A percentile compares a stretch with the other conserved stretches of the same genome.
Conservation (phyloP, 2,329 filamentous ascomycete genomes). For the Diaporthe humulicola region DNA sequence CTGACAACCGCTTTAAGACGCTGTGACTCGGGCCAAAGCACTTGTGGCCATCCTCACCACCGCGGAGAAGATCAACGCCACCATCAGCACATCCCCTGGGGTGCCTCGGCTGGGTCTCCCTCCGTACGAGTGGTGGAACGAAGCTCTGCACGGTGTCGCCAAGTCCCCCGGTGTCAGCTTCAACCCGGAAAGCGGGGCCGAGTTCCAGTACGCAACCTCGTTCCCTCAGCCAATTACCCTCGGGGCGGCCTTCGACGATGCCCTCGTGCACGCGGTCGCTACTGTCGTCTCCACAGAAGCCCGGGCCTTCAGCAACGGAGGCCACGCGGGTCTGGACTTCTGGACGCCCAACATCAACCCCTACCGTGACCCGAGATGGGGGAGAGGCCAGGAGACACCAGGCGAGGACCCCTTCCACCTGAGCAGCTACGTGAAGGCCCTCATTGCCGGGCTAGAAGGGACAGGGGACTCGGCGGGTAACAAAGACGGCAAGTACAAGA, state of each 20-base stretch:
- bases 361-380: slow-evolving; percentile 74
- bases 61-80: slow-evolving; percentile 39
- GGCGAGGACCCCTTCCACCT: slow-evolving; percentile 44
- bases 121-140: slow-evolving; percentile 72
- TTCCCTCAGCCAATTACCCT: slow-evolving; percentile 76
- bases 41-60: slow-evolving; percentile 35
- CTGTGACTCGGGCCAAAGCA: slow-evolving; percentile 32
- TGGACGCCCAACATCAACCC: slow-evolving; percentile 79
- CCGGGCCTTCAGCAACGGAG: slow-evolving; percentile 74
- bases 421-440: slow-evolving; percentile 44
- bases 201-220: slow-evolving; percentile 72
- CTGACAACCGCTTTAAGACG: slow-evolving; percentile 23
- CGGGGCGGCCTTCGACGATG: slow-evolving; percentile 74
- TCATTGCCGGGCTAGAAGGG: slow-evolving; percentile 47
- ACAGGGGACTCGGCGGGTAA: slow-evolving; percentile 29
- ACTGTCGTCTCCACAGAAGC: slow-evolving; percentile 67
- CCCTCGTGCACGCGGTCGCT: slow-evolving; percentile 69
- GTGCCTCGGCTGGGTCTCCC: slow-evolving; percentile 68
- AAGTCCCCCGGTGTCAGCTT: slow-evolving; percentile 63
- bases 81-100: slow-evolving; percentile 53
- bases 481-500: slow-evolving; percentile 36
- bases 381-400: slow-evolving; percentile 71
- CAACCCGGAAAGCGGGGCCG: slow-evolving; percentile 49
- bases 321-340: slow-evolving; percentile 67
- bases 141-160: slow-evolving; percentile 74